Percentiles rank a stretch among this genome's conserved stretches.
Conservation (phyloP, 139 green algal species). For the Closterium sp. region DNA sequence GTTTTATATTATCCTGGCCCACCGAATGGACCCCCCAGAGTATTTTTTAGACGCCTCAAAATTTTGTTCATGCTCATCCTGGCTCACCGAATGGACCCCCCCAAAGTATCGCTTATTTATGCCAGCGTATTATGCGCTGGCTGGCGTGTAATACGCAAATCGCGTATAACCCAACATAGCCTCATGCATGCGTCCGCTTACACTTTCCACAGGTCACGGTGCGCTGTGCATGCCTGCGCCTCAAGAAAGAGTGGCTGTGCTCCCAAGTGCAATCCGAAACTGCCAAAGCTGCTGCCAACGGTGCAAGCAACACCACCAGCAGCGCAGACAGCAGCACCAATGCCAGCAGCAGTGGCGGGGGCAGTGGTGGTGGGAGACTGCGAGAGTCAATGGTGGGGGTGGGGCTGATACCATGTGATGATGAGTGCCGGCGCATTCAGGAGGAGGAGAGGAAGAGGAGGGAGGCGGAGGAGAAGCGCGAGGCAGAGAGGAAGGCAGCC, state of each 20-base stretch:
- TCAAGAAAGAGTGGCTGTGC: slow-evolving; percentile 50
- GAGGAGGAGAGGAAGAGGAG: background rate
- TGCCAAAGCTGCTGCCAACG: background rate
- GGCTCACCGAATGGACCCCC: no score
- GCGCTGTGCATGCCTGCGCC: slow-evolving; percentile 27
- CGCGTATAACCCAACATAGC: no score
- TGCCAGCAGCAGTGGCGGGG: background rate
- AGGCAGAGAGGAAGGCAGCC: background rate
- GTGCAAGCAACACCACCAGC: background rate
- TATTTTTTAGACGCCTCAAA: no score
- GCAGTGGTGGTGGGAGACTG: background rate
- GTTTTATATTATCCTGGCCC: no score
- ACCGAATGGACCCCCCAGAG: no score
- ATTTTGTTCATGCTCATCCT: no score
- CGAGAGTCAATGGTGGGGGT: background rate
- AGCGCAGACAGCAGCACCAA: background rate
- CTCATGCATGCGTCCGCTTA: background rate
- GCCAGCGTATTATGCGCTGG: no score
- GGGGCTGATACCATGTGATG: slow-evolving; percentile 31
- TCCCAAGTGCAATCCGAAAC: slow-evolving; percentile 27
- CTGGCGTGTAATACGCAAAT: no score
- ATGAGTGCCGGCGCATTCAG: slow-evolving; percentile 20
- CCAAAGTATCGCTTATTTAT: no score
- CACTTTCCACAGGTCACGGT: slow-evolving; percentile 21
- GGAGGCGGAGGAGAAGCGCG: background rate